A percentile compares a stretch with the other conserved stretches of the same genome.
These are phyloP conservation scores for Neonectria hederae DNA, from an alignment of 2,329 filamentous ascomycete species.

Conservation along the genomic window DNA sequence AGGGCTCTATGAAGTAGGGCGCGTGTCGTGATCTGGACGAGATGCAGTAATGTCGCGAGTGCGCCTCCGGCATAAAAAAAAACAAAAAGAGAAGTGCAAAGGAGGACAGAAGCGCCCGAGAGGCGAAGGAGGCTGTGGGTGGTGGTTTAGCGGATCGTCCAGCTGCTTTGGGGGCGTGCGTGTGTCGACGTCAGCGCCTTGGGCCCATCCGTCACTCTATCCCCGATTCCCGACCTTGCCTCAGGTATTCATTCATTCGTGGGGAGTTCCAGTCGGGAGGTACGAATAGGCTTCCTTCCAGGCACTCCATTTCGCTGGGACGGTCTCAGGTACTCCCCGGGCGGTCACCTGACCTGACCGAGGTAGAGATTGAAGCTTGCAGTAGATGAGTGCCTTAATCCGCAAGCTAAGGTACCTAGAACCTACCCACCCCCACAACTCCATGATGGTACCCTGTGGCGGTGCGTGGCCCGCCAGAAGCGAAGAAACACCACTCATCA, in stretches of 20 bases:
- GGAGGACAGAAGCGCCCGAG: slow-evolving; percentile 35
- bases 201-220: slow-evolving; percentile 38
- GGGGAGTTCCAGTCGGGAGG: slow-evolving; percentile 8
- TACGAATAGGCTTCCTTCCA: slow-evolving; percentile 25
- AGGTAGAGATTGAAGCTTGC: too few species aligned
- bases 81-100: slow-evolving; percentile 32
- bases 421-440: background rate
- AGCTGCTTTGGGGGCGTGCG: slow-evolving; percentile 44
- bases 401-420: too few species aligned
- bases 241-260: background rate
- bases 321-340: background rate
- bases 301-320: background rate
- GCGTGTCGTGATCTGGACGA: background rate
- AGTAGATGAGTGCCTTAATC: too few species aligned
- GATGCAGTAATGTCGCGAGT: slow-evolving; percentile 21
- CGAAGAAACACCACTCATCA: background rate
- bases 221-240: slow-evolving; percentile 1
- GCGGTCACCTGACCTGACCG: background rate
- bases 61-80: slow-evolving; percentile 22
- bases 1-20: slow-evolving; percentile 30
- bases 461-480: background rate
- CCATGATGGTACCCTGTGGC: background rate
- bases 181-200: slow-evolving; percentile 61
- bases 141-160: slow-evolving; percentile 47
- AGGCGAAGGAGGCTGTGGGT: slow-evolving; percentile 37